Percentiles rank a stretch among this genome's conserved stretches.
Conservation (phyloP, 1,139 yeast species). For the Magnusiomyces starmeri region DNA sequence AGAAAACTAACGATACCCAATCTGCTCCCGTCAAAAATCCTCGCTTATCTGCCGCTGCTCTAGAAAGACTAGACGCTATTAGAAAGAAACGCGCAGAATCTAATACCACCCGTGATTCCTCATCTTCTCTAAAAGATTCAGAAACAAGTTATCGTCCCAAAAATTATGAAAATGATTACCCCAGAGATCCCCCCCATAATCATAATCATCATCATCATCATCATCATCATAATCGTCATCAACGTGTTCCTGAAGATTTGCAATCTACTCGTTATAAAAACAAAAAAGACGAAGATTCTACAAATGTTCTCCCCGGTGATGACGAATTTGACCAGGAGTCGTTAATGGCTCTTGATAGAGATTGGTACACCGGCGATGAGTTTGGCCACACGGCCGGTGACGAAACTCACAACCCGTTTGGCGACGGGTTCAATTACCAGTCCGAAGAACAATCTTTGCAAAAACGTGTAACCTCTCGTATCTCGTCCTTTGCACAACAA, state of each 20-base stretch:
- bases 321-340: constrained; percentile 17
- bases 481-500: constrained; percentile 30
- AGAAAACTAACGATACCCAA: not conserved
- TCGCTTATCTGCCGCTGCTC: constrained; percentile 21
- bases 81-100: constrained; percentile 16
- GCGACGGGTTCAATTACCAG: constrained; percentile 21
- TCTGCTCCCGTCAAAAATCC: not conserved
- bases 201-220: too few relatives aligned
- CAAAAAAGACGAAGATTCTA: constrained; percentile 1
- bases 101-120: too few relatives aligned
- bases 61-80: constrained; percentile 21
- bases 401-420: constrained; percentile 33
- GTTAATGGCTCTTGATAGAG: constrained; percentile 29
- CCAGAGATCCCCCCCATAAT: too few relatives aligned
- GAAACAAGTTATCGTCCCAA: too few relatives aligned
- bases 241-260: too few relatives aligned
- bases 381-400: constrained; percentile 34
- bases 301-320: constrained; percentile 2
- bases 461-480: constrained; percentile 26
- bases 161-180: too few relatives aligned
- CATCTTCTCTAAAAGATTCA: too few relatives aligned
- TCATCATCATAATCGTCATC: too few relatives aligned
- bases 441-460: constrained; percentile 27
- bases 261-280: not conserved
- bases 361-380: constrained; percentile 37